Evolutionary conservation across 1,284 basidiomycete species (phyloP).

Genomic region (Moesziomyces sp.): DNA sequence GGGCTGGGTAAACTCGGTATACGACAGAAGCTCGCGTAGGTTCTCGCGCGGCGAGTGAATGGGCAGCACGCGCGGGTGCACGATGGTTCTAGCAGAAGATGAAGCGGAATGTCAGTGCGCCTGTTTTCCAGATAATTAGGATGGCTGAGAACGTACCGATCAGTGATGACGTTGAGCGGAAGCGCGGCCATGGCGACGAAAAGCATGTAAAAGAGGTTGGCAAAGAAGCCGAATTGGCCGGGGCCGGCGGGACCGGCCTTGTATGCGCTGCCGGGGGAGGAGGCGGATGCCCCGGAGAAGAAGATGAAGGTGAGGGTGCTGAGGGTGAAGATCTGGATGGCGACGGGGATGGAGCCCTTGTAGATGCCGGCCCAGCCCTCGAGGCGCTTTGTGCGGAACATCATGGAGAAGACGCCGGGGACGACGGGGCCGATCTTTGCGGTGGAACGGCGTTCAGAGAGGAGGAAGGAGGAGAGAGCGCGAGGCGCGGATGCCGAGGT

Average conservation of each 20-base stretch:
- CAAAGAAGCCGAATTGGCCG: slow-evolving; percentile 57
- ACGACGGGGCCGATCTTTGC: slow-evolving; percentile 66
- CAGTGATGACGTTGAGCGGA: slow-evolving; percentile 60
- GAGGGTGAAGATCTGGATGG: slow-evolving; percentile 44
- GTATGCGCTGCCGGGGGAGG: slow-evolving; percentile 52
- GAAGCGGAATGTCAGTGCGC: not conserved
- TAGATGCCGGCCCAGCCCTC: slow-evolving; percentile 66
- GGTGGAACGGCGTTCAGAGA: slow-evolving; percentile 47
- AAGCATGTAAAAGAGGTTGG: slow-evolving; percentile 57
- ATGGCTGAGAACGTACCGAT: slow-evolving; percentile 25
- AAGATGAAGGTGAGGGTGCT: slow-evolving; percentile 52
- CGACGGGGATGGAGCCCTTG: slow-evolving; percentile 54
- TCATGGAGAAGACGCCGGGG: slow-evolving; percentile 59
- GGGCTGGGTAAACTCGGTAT: slow-evolving; percentile 56
- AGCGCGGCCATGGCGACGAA: slow-evolving; percentile 51
- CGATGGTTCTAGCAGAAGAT: slow-evolving; percentile 47
- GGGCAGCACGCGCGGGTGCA: slow-evolving; percentile 58
- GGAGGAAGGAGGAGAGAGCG: slow-evolving; percentile 47
- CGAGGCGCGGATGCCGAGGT: slow-evolving; percentile 24
- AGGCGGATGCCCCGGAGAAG: slow-evolving; percentile 36
- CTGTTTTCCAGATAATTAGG: not conserved
- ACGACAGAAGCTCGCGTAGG: slow-evolving; percentile 57
- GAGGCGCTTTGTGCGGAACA: slow-evolving; percentile 54
- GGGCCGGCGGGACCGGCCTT: slow-evolving; percentile 56
- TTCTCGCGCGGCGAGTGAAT: slow-evolving; percentile 39